Conservation (phyloP, 1,284 basidiomycete species). For the Ganoderma meredithae region DNA sequence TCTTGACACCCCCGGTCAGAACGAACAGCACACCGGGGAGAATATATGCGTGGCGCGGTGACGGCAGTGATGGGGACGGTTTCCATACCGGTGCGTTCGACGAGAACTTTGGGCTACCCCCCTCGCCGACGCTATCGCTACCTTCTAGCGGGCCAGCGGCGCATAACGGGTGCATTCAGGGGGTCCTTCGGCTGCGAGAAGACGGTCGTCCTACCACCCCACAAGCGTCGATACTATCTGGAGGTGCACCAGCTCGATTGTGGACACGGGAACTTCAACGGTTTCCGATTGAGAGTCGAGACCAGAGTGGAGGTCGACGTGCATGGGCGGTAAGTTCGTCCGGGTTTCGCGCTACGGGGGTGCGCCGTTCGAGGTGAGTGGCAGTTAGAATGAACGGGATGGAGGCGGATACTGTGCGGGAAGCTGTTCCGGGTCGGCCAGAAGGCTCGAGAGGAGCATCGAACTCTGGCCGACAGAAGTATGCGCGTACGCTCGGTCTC, state of each 20-base stretch:
- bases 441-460: neutral
- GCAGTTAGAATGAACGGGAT: neutral
- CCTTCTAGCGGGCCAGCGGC: neutral
- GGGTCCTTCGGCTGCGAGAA: neutral
- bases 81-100: conserved; percentile 3
- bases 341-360: neutral
- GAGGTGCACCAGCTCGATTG: too few species aligned
- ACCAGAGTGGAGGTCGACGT: too few species aligned
- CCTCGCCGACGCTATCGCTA: neutral
- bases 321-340: neutral
- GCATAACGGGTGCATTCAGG: neutral
- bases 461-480: neutral
- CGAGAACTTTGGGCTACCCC: neutral
- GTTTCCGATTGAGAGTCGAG: too few species aligned
- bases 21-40: too few species aligned
- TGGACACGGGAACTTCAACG: neutral
- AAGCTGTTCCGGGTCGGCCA: neutral
- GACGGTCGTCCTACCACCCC: neutral
- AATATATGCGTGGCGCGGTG: neutral
- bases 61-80: neutral
- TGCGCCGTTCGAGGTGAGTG: neutral
- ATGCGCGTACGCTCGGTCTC: too few species aligned
- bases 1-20: neutral
- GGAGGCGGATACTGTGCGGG: neutral
- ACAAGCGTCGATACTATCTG: neutral